Base-by-base conservation (phyloP, 1,284 basidiomycete genomes). In the Ceratobasidium sp. region DNA sequence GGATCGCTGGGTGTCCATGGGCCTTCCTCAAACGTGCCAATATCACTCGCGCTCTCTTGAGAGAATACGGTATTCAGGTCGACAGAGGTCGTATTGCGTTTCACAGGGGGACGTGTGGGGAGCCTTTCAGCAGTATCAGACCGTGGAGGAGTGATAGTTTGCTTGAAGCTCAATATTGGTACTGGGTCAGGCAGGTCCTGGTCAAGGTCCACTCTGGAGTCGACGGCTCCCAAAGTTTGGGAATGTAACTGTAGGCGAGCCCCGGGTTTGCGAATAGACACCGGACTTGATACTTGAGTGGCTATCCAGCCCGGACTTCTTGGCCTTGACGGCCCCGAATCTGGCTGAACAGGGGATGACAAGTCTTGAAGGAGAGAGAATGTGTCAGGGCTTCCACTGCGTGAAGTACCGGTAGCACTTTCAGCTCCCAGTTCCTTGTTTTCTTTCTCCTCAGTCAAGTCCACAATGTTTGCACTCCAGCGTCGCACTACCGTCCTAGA, bases 401-500 rank as follows among this genome's bases (percentile, higher is more conserved):
- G 66, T n/a, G 75, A 77, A 44, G 44, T 61, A 20, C 39, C 63
- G 9, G 42, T 55, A 23, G 73, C 55, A 44, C 64, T 49, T 26
- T 40, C 75, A n/a, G 64, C 55, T 9, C 18, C 40, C 42, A 42
- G 23, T 64, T 53, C 46, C 33, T 67, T n/a, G 33, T 49, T 39
- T 13, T 63, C 67, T 26, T 69, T 58, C 67, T 78, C 67, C 46
- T 60, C 23, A 40, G 72, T 66, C 44, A 78, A 51, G 66, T 76
- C 72, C 46, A 67, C 46, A 56, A 78, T 40, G 71, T 79, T n/a
- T 69, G 75, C 63, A 77, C 79, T 72, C 78, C 79, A 66, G 53
- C 73, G 44, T 46, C 75, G 61, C 60, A 55, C 10, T 28, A 86
- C 77, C 86, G 46, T 70, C 23, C 72, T 60, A n/a, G 75, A 42